Base-by-base conservation (phyloP, 164 flowering plant species). In the Macadamia tetraphylla region DNA sequence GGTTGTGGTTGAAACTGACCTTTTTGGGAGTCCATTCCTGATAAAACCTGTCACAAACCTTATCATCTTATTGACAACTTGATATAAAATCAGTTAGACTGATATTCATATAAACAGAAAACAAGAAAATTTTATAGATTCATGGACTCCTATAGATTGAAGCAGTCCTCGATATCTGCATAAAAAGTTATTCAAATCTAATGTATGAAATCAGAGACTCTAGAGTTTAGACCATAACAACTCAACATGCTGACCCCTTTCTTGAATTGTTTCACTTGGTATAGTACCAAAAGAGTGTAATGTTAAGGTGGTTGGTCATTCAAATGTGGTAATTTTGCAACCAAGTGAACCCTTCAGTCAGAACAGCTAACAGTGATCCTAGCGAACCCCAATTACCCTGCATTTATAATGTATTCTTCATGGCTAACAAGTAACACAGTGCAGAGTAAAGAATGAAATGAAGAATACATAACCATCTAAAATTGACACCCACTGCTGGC, bases 21-120 rank as follows among this genome's bases (percentile, higher is more conserved):
- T 31, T 74, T 81, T 35, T 79, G 78, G 42, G 81, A 13, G 52
- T 79, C 86, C 88, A 85, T 87, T 42, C 56, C 59, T 13, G 23
- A 10, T 31, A 44, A 23, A 8, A 17, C 46, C 58, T 35, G n/a
- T 14, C 13, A 44, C 6, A 6, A 12, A 58, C 4, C 30, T 23
- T 12, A 43, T 6, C 55, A 44, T 23, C 29, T 13, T 53, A 53
- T 6, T 17, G 15, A 49, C 2, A 49, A 49, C 53, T 14, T 49
- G 53, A 49, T 53, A 17, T 11, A 4, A 10, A 17, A 53, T 53
- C 6, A 17, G 57, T 12, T 14, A 53, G 57, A 53, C 14, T 53
- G 13, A 46, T 9, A 8, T 46, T 46, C 51, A 1, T 3, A 46
- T 46, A 11, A 46, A 46, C 51, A 46, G 51, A 46, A 46, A 46